Base-by-base conservation (phyloP, 1,139 yeast species). In the Geotrichum europaeum region DNA sequence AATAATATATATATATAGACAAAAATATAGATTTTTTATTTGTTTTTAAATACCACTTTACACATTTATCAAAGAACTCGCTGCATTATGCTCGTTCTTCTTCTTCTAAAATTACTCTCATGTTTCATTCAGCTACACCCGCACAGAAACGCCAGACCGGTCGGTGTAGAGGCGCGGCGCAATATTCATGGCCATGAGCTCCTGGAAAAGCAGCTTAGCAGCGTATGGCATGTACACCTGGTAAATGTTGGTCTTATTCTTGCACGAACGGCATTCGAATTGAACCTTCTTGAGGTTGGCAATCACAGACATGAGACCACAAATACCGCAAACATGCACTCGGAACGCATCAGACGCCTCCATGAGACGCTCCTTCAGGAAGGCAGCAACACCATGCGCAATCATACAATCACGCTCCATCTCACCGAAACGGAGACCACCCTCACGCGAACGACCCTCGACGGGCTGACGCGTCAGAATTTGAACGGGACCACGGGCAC, bases 321-420 rank as follows among this genome's bases (percentile, higher is more conserved):
- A 94, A 70, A 90, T 84, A 70, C 99, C 99, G 80, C 99, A 94
- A 40, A 95, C 87, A 73, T 95, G 99, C 53, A 95, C 98, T 76
- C 98, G 84, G 80, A 94, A 94, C 3, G 98, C 97, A 79, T 94
- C 99, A 0, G 98, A 91, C 3, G 97, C 97, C 76, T 94, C 99
- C 97, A 94, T 92, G 75, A 94, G 81, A 75, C 99, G 84, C 78
- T 94, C 99, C 77, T 92, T 90, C 77, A 94, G 82, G 80, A 94
- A 94, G 9, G 97, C 96, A 1, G 99, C 97, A 2, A 97, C 98
- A 74, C 99, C 99, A 75, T 94, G 98, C 4, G 99, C 99, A 81
- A 94, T 94, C 96, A 95, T 94, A 87, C 99, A 94, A 81, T 95
- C 99, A 81, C 99, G 90, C 78, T 94, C 99, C 99, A 94, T 94